A percentile compares a stretch with the other conserved stretches of the same genome.
Conservation (phyloP, 2,329 filamentous ascomycete genomes). For the Bipolaris gigantea region DNA sequence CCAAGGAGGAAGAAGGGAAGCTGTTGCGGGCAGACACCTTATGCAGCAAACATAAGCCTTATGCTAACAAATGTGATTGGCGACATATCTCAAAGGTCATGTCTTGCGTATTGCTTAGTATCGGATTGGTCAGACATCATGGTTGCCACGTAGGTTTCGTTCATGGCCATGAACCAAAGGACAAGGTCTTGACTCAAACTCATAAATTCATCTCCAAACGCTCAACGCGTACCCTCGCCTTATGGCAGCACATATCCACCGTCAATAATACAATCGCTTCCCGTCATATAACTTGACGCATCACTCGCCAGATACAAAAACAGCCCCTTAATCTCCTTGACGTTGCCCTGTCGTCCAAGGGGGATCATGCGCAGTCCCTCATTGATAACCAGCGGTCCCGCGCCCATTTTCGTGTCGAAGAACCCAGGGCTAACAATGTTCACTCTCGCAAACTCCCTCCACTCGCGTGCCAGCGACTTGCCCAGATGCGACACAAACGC, state of each 20-base stretch:
- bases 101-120: background rate
- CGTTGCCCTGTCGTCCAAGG: slow-evolving; percentile 72
- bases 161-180: too few species aligned
- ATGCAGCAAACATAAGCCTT: too few species aligned
- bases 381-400: slow-evolving; percentile 63
- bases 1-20: background rate
- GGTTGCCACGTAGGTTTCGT: background rate
- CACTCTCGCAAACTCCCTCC: slow-evolving; percentile 67
- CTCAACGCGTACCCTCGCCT: background rate
- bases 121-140: background rate
- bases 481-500: slow-evolving; percentile 66
- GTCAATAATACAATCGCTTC: slow-evolving; percentile 72
- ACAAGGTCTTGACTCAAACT: background rate
- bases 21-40: background rate
- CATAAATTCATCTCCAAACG: background rate
- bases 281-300: slow-evolving; percentile 76
- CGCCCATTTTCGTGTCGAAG: slow-evolving; percentile 65
- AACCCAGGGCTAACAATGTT: slow-evolving; percentile 68
- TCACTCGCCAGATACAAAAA: slow-evolving; percentile 82
- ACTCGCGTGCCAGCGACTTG: slow-evolving; percentile 65
- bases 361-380: slow-evolving; percentile 73
- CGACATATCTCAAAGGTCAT: background rate
- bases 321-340: slow-evolving; percentile 76
- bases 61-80: background rate
- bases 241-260: slow-evolving; percentile 64